These are phyloP conservation scores for Brassica nigra DNA, from an alignment of 345 rosid genomes.

Conservation along the genomic window DNA sequence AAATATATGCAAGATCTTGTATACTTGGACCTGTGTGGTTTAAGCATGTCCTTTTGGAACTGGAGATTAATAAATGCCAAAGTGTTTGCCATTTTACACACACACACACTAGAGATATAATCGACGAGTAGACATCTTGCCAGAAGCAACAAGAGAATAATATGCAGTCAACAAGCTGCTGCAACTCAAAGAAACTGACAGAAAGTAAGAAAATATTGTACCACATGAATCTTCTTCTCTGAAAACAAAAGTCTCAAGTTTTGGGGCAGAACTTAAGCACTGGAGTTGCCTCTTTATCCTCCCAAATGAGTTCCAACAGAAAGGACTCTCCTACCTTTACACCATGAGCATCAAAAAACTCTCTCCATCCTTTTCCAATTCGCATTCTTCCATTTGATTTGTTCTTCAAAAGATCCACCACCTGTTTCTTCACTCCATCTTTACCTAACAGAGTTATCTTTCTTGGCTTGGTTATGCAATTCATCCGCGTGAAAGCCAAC, in stretches of 20 bases:
- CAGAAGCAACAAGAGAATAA: slow-evolving; percentile 2
- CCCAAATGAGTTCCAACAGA: slow-evolving; percentile 33
- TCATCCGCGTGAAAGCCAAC: slow-evolving; percentile 8
- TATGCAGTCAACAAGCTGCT: slow-evolving; percentile 1
- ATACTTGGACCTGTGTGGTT: slow-evolving; percentile 26
- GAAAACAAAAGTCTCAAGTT: slow-evolving; percentile 20
- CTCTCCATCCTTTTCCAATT: slow-evolving; percentile 35
- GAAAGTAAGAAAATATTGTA: slow-evolving; percentile 5
- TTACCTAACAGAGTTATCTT: slow-evolving; percentile 25
- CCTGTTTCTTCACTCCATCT: slow-evolving; percentile 19
- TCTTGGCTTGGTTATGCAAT: slow-evolving; percentile 22
- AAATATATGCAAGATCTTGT: slow-evolving; percentile 7
- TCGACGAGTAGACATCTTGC: neutral
- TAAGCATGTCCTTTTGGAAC: slow-evolving; percentile 4
- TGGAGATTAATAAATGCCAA: slow-evolving; percentile 14
- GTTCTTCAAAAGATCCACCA: slow-evolving; percentile 12
- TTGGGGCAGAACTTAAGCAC: slow-evolving; percentile 30
- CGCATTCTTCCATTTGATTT: neutral
- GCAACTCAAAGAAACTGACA: neutral
- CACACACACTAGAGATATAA: neutral
- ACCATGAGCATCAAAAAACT: slow-evolving; percentile 30
- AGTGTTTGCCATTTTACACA: slow-evolving; percentile 2
- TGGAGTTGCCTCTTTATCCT: slow-evolving; percentile 22
- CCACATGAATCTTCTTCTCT: neutral
- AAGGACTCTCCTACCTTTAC: slow-evolving; percentile 22